A percentile compares a stretch with the other conserved stretches of the same genome.
These are phyloP conservation scores for Lecanicillium sp. DNA, from an alignment of 2,329 filamentous ascomycete genomes.

Conservation along the genomic window DNA sequence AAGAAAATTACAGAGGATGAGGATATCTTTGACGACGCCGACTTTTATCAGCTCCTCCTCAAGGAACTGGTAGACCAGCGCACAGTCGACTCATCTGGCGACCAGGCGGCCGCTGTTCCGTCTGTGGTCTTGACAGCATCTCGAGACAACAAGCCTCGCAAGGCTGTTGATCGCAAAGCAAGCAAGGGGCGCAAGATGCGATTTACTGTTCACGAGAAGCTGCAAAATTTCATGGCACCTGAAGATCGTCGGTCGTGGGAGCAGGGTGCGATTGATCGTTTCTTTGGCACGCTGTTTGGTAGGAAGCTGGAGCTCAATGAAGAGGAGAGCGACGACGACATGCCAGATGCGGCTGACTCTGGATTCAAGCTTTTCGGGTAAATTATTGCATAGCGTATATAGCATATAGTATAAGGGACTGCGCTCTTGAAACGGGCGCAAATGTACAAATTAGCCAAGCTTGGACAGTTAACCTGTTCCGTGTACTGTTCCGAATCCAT, in stretches of 20 bases:
- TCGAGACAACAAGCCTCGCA: constrained; percentile 71
- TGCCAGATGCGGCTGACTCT: constrained; percentile 44
- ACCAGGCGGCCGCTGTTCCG: constrained; percentile 35
- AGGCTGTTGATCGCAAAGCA: constrained; percentile 83
- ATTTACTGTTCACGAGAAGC: constrained; percentile 91
- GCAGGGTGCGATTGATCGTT: constrained; percentile 64
- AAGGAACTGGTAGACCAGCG: constrained; percentile 91
- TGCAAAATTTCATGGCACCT: constrained; percentile 96
- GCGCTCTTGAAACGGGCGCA: no score
- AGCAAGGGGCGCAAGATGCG: constrained; percentile 92
- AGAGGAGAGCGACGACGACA: constrained; percentile 40
- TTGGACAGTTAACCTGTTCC: no score
- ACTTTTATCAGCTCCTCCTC: constrained; percentile 89
- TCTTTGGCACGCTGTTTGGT: constrained; percentile 69
- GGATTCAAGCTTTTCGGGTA: constrained; percentile 45
- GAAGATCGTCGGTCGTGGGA: constrained; percentile 79
- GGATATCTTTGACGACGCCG: constrained; percentile 80
- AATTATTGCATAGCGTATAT: constrained; percentile 10
- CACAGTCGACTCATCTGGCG: constrained; percentile 55
- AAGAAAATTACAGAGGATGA: constrained; percentile 48
- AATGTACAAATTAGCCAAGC: no score
- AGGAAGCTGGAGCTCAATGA: constrained; percentile 60
- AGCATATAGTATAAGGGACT: no score
- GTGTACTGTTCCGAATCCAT: no score
- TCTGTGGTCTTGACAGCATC: constrained; percentile 58